Evolutionary conservation across 2,329 filamentous ascomycete genomes (phyloP).

Genomic region (Helotiales sp.): DNA sequence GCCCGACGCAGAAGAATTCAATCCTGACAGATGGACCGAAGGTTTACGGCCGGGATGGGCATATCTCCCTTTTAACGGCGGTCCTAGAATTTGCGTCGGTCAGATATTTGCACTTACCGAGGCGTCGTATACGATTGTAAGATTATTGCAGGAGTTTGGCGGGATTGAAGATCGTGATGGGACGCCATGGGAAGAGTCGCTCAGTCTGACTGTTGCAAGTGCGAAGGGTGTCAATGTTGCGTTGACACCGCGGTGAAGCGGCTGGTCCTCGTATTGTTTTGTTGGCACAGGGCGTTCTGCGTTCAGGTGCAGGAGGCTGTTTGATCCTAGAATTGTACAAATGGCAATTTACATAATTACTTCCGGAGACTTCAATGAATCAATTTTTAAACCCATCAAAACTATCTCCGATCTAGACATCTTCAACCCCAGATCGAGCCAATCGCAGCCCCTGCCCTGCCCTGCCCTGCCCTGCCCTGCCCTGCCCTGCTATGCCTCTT

Average conservation of each 20-base stretch:
- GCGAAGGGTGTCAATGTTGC: constrained; percentile 32
- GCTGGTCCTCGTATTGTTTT: not conserved
- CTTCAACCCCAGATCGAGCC: not conserved
- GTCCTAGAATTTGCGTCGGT: constrained; percentile 45
- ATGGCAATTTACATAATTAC: not conserved
- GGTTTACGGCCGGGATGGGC: constrained; percentile 49
- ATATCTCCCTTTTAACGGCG: constrained; percentile 47
- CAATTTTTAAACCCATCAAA: too few species aligned
- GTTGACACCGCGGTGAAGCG: constrained; percentile 14
- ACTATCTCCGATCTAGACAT: too few species aligned
- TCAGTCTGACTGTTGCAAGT: constrained; percentile 32
- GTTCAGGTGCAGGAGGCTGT: not conserved
- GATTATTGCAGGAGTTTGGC: constrained; percentile 44
- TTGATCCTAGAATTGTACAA: not conserved
- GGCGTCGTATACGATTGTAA: constrained; percentile 44
- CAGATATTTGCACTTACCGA: constrained; percentile 46
- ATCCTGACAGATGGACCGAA: constrained; percentile 34
- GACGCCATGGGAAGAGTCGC: constrained; percentile 29
- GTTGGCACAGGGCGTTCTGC: not conserved
- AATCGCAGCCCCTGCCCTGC: not conserved
- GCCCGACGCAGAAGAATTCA: constrained; percentile 28
- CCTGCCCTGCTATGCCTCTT: not conserved
- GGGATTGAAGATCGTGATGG: constrained; percentile 40
- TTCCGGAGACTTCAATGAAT: not conserved
- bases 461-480: not conserved